Evolutionary conservation across 129 eudicot species (phyloP).

Genomic region (Pittosporum tobira): DNA sequence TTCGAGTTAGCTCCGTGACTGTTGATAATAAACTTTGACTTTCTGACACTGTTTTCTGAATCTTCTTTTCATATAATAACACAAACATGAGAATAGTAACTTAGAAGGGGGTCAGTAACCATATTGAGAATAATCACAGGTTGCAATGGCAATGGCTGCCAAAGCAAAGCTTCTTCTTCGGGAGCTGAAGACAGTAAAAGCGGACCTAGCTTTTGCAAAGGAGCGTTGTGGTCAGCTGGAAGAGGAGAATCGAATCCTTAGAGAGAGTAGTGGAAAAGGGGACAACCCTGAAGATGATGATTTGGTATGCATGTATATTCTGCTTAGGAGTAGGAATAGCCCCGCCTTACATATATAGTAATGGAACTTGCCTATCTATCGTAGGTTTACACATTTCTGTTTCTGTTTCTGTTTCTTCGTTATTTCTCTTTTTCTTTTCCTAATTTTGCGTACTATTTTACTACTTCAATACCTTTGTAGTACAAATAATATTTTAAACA

Average conservation of each 20-base stretch:
- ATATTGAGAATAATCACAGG: constrained; percentile 38
- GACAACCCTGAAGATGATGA: constrained; percentile 78
- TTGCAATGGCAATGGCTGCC: constrained; percentile 97
- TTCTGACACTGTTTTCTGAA: no score
- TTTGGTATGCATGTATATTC: constrained; percentile 33
- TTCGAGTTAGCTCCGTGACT: no score
- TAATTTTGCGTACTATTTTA: no score
- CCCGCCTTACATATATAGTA: no score
- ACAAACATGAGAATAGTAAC: background rate
- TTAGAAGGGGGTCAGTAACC: background rate
- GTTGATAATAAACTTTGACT: no score
- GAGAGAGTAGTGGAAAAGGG: constrained; percentile 73
- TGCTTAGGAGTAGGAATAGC: no score
- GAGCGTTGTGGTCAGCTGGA: constrained; percentile 93
- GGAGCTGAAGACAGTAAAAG: constrained; percentile 91
- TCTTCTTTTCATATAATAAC: background rate
- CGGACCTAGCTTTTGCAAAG: constrained; percentile 93
- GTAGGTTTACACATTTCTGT: no score
- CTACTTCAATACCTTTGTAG: no score
- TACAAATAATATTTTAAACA: no score
- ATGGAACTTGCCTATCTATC: no score
- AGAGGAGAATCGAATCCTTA: constrained; percentile 72
- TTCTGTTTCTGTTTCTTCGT: no score
- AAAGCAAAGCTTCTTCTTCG: constrained; percentile 87
- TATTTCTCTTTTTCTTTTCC: no score